Conservation (phyloP, 73 alveolate species). For the Paramecium tetraurelia region DNA sequence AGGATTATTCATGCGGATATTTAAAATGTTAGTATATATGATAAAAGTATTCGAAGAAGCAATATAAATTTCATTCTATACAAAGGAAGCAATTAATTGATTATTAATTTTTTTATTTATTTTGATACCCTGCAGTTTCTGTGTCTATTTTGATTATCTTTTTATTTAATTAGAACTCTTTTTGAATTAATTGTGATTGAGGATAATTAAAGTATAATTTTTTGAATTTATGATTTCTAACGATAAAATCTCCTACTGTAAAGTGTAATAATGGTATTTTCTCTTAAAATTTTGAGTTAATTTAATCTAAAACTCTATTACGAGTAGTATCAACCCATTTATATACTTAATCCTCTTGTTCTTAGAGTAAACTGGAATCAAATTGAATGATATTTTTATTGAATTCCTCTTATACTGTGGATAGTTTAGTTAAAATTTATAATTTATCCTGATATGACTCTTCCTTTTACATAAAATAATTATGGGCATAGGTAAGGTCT, state of each 20-base stretch:
- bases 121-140: background rate
- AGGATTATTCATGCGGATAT: background rate
- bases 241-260: slow-evolving; percentile 19
- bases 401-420: background rate
- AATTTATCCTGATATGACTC: background rate
- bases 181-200: background rate
- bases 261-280: background rate
- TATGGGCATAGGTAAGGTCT: background rate
- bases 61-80: background rate
- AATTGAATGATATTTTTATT: background rate
- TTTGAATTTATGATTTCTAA: background rate
- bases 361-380: background rate
- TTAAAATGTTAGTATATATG: background rate
- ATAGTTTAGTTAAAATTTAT: background rate
- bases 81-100: background rate
- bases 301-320: background rate
- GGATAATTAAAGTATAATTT: background rate
- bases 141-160: background rate
- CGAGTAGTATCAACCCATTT: slow-evolving; percentile 14
- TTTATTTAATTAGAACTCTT: background rate
- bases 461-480: background rate
- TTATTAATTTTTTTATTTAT: background rate
- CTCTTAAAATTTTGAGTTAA: background rate
- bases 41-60: background rate
- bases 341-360: background rate